phyloP scores from a whole-genome alignment of 2,329 filamentous ascomycete genomes.

The Clonostachys chloroleuca region DNA sequence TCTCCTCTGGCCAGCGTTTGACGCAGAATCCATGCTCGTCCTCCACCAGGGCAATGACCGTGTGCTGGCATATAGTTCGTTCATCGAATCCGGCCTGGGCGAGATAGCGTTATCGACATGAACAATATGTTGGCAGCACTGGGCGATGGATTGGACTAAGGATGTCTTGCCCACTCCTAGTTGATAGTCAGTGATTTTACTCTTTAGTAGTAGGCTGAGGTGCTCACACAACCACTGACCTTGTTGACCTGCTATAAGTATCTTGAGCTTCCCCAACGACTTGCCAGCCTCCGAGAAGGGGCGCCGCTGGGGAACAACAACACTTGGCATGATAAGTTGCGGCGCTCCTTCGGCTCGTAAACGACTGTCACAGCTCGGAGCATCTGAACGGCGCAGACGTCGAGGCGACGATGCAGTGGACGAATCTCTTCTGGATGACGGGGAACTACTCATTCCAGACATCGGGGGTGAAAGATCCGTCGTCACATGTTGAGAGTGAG shows the following conservation, averaged over 20 bases:
- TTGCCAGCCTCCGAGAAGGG: conserved; percentile 89
- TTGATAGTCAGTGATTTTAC: background rate
- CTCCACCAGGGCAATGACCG: conserved; percentile 88
- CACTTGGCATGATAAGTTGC: conserved; percentile 96
- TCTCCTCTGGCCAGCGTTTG: conserved; percentile 54
- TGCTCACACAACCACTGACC: conserved; percentile 39
- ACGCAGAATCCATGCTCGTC: conserved; percentile 67
- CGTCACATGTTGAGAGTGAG: conserved; percentile 15
- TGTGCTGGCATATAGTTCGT: conserved; percentile 74
- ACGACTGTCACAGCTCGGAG: background rate
- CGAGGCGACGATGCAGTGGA: conserved; percentile 33
- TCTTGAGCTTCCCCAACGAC: conserved; percentile 77
- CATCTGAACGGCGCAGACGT: conserved; percentile 6
- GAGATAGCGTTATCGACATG: conserved; percentile 70
- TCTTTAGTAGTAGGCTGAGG: too few relatives aligned
- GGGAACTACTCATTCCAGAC: conserved; percentile 33
- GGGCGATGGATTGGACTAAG: conserved; percentile 82
- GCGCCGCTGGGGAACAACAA: conserved; percentile 81
- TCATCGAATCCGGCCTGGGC: conserved; percentile 28
- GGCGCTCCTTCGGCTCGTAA: conserved; percentile 34
- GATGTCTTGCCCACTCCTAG: conserved; percentile 83
- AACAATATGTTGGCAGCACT: conserved; percentile 85
- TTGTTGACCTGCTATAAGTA: conserved; percentile 78
- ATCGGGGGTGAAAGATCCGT: conserved; percentile 16
- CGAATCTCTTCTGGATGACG: conserved; percentile 48